These are phyloP conservation scores for Exophiala viscosa DNA, from an alignment of 2,329 filamentous ascomycete species.

Conservation along the genomic window DNA sequence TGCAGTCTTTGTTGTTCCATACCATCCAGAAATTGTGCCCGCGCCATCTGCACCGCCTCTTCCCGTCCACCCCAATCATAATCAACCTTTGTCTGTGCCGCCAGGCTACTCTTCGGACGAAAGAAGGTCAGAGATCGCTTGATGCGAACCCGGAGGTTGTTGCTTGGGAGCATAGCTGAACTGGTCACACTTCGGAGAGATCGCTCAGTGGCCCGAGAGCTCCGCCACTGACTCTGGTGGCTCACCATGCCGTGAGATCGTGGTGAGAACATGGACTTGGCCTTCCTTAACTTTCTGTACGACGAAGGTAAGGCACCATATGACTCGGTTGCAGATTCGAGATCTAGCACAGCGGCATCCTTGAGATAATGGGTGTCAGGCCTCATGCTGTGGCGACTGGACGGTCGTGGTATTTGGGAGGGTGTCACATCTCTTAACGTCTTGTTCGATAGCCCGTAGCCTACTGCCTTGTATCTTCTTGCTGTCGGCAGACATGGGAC, in stretches of 20 bases:
- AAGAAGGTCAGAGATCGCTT: slow-evolving; percentile 44
- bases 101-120: slow-evolving; percentile 29
- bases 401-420: neutral
- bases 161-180: slow-evolving; percentile 5
- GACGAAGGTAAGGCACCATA: slow-evolving; percentile 44
- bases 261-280: slow-evolving; percentile 48
- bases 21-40: slow-evolving; percentile 37
- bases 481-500: neutral
- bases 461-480: slow-evolving; percentile 1
- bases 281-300: slow-evolving; percentile 44
- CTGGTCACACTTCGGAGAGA: slow-evolving; percentile 13
- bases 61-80: slow-evolving; percentile 32
- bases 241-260: slow-evolving; percentile 13
- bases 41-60: slow-evolving; percentile 40
- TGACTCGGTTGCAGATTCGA: slow-evolving; percentile 13
- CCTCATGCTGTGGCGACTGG: neutral
- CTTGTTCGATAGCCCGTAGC: slow-evolving; percentile 3
- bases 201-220: slow-evolving; percentile 10
- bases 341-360: neutral
- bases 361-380: neutral
- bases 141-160: slow-evolving; percentile 28
- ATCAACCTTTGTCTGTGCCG: slow-evolving; percentile 16
- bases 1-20: slow-evolving; percentile 23
- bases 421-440: neutral
- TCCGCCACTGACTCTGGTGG: slow-evolving; percentile 3